Base-by-base conservation (phyloP, 306 rosid species). In the cucumber (Cucumis sativus) region DNA sequence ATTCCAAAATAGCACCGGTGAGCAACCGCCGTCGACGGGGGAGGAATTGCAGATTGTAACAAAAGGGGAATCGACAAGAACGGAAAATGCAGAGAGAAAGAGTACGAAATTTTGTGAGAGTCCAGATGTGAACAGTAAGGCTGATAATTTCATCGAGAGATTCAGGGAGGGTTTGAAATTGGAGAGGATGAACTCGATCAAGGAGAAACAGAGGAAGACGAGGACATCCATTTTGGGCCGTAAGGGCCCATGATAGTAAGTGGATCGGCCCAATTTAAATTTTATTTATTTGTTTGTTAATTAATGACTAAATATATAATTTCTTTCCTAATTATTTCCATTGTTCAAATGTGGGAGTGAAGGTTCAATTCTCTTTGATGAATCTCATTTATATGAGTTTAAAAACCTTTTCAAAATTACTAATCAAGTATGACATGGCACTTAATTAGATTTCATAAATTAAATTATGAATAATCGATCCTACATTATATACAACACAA, bases 101-200 rank as follows among this genome's bases (percentile, higher is more conserved):
- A 15, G 15, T 10, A 3, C 79, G 4, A 62, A 78, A 82, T 85
- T 82, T 82, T 89, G 95, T 84, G 83, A 85, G 23, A 91, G 88
- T 79, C 96, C 98, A 5, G 93, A 89, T 67, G 92, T 95, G 54
- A 85, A 95, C 84, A 86, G 85, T 72, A 92, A 92, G 80, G 97
- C 98, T 82, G 91, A 83, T 55, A 90, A 74, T 55, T 94, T 94
- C 80, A 94, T 94, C 60, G 87, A 85, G 40, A 90, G 66, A 59
- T 88, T 95, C 84, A 90, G 91, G 75, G 93, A 88, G 10, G 86
- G 91, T 64, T 81, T 95, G 73, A 80, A 77, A 84, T 75, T 86
- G 85, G 97, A 94, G 89, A 89, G 85, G 82, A 86, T 88, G 83
- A 89, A 94, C 40, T 94, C 98, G n/a, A 62, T 89, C 77, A 89